A percentile compares a stretch with the other conserved stretches of the same genome.
Conservation (phyloP, 2,329 filamentous ascomycete genomes). For the Drechslerella stenobrocha region DNA sequence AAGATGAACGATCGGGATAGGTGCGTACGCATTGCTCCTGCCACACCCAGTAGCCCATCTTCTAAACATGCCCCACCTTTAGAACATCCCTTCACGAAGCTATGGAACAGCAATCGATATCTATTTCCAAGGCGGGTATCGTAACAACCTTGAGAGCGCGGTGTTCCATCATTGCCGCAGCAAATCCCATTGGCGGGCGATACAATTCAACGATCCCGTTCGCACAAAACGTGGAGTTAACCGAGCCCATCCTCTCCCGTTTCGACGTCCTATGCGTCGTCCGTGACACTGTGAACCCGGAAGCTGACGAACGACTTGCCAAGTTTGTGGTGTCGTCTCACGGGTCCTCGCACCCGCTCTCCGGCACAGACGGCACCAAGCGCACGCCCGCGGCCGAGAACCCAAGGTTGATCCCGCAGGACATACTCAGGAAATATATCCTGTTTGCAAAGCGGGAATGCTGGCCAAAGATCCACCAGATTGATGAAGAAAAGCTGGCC, state of each 20-base stretch:
- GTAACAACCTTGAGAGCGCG: constrained; percentile 95
- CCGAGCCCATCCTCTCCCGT: constrained; percentile 94
- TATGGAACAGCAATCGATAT: constrained; percentile 99
- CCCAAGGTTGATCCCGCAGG: constrained; percentile 70
- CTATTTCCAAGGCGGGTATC: constrained; percentile 97
- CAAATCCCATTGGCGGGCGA: constrained; percentile 92
- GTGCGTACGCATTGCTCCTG: not conserved
- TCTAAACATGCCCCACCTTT: not conserved
- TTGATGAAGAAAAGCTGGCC: constrained; percentile 96
- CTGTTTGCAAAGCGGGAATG: constrained; percentile 89
- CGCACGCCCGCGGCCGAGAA: constrained; percentile 32
- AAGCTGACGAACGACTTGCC: constrained; percentile 87
- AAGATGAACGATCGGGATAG: constrained; percentile 99
- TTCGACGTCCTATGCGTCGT: constrained; percentile 98
- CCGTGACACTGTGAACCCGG: constrained; percentile 88
- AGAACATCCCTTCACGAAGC: constrained; percentile 97
- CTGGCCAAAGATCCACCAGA: constrained; percentile 89
- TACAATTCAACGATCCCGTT: constrained; percentile 98
- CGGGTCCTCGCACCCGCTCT: constrained; percentile 75
- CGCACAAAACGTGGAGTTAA: constrained; percentile 92
- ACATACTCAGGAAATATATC: constrained; percentile 92
- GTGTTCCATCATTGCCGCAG: constrained; percentile 93
- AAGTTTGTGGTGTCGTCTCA: constrained; percentile 95
- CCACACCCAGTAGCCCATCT: not conserved
- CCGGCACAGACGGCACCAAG: constrained; percentile 59